Percentiles rank a stretch among this genome's conserved stretches.
These are phyloP conservation scores for Aschersonia sp. DNA, from an alignment of 2,329 filamentous ascomycete genomes.

Conservation along the genomic window DNA sequence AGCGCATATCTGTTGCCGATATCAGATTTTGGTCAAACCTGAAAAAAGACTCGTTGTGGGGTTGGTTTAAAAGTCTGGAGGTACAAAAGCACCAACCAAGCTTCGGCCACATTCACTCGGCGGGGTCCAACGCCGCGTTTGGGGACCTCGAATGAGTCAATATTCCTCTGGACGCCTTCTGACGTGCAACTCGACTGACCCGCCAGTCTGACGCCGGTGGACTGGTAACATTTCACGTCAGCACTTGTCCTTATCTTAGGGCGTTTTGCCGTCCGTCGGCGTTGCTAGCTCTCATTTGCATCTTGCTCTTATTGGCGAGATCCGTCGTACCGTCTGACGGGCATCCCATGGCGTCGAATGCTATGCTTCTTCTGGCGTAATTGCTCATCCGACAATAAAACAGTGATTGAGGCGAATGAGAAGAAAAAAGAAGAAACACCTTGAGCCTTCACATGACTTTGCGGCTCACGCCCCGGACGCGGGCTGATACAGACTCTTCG, in stretches of 20 bases:
- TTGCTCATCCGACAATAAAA: background rate
- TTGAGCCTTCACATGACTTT: background rate
- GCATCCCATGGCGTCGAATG: background rate
- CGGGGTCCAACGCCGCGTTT: no score
- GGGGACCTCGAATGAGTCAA: background rate
- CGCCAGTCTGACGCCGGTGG: background rate
- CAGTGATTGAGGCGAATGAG: background rate
- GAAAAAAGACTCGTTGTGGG: no score
- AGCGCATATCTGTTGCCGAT: no score
- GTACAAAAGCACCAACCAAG: no score
- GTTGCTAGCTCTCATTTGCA: background rate
- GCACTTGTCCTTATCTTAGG: background rate
- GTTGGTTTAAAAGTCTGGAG: no score
- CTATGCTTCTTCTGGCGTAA: background rate
- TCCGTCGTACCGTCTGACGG: background rate
- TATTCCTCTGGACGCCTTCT: background rate
- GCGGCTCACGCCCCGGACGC: no score
- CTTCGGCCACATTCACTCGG: no score
- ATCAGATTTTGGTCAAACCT: no score
- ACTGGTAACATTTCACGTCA: background rate
- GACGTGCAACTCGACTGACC: background rate
- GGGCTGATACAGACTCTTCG: no score
- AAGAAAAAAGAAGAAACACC: background rate
- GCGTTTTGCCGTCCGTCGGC: background rate
- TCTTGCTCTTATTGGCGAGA: background rate